These are phyloP conservation scores for Arabidopsis arenosa DNA, from an alignment of 345 rosid genomes.

Conservation along the genomic window DNA sequence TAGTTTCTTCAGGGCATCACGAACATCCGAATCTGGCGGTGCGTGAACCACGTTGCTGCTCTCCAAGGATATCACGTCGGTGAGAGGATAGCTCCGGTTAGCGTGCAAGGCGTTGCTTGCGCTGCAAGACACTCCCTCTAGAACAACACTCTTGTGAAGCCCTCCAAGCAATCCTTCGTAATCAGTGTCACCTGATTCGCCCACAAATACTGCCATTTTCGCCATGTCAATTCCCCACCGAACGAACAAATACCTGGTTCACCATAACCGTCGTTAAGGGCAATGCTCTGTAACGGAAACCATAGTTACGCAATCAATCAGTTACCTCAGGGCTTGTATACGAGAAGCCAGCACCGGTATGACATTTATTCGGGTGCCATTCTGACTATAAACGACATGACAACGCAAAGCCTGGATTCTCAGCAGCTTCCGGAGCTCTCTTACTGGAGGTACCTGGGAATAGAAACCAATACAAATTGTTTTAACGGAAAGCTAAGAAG, in stretches of 20 bases:
- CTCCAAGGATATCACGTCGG: slow-evolving; percentile 78
- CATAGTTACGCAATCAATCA: neutral
- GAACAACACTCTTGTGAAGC: slow-evolving; percentile 71
- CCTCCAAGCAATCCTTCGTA: slow-evolving; percentile 96
- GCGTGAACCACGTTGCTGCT: slow-evolving; percentile 67
- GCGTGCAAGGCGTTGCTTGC: slow-evolving; percentile 60
- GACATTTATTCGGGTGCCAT: slow-evolving; percentile 76
- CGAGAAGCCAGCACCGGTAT: slow-evolving; percentile 90
- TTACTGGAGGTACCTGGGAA: slow-evolving; percentile 76
- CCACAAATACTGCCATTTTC: slow-evolving; percentile 85
- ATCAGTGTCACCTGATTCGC: slow-evolving; percentile 94
- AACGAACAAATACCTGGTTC: slow-evolving; percentile 77
- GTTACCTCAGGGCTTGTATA: slow-evolving; percentile 86
- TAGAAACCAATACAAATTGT: neutral
- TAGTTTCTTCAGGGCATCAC: slow-evolving; percentile 61
- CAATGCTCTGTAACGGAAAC: neutral
- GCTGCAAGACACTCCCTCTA: slow-evolving; percentile 70
- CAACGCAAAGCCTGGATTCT: slow-evolving; percentile 94
- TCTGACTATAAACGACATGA: slow-evolving; percentile 83
- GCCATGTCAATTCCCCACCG: slow-evolving; percentile 93
- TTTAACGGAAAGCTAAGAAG: neutral
- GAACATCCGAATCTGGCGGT: slow-evolving; percentile 55
- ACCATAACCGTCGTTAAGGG: slow-evolving; percentile 12
- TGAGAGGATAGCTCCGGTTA: slow-evolving; percentile 80
- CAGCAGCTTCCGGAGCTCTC: slow-evolving; percentile 80